Evolutionary conservation across 1,284 basidiomycete species (phyloP), one percentile per base, ranked within the genome.

Genomic region (Sporisorium reilianum): DNA sequence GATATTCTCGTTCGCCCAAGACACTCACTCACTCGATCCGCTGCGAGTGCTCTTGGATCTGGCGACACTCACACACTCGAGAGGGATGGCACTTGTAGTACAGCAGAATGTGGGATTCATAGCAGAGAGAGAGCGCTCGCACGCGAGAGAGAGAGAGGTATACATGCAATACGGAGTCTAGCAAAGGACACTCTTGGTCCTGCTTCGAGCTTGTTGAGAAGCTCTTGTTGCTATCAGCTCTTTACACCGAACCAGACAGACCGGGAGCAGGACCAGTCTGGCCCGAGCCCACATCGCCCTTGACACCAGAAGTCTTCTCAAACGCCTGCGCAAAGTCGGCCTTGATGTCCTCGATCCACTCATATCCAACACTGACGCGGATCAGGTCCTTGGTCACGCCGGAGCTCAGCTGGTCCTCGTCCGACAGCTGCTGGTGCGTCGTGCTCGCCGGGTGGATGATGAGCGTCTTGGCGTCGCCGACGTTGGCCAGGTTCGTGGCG

Each of bases 341-440:
- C 76, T 93, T 91, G 82, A 81, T 84, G 56, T 83, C 84, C 60
- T 88, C 88, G 79, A 94, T 93, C 76, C 90, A 90, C 85, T 95
- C 94, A 71, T 93, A 93, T n/a, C 93, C 93, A 46, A 91, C 90
- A 4, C 89, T 75, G 80, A 93, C 90, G 69, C 92, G 89, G 79
- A 94, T 92, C 55, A 93, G 85, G 84, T 94, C 93, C 28, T 90
- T 90, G 11, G 91, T 91, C 16, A 95, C 92, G 30, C 93, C 94
- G 2, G 91, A 88, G 1, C 87, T 84, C 30, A 88, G 54, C 84
- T 91, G 91, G 85, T 94, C 93, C 65, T 89, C 89, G 28, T 87
- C 87, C 4, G 87, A 88, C 60, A 94, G 87, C 85, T 94, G 93
- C 68, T 90, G 88, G 85, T 95, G 93, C 1, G 93, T 95, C 22